Evolutionary conservation across 176 grass and related monocot species (phyloP), one percentile per base, ranked within the genome.

Genomic region (Zizania latifolia): DNA sequence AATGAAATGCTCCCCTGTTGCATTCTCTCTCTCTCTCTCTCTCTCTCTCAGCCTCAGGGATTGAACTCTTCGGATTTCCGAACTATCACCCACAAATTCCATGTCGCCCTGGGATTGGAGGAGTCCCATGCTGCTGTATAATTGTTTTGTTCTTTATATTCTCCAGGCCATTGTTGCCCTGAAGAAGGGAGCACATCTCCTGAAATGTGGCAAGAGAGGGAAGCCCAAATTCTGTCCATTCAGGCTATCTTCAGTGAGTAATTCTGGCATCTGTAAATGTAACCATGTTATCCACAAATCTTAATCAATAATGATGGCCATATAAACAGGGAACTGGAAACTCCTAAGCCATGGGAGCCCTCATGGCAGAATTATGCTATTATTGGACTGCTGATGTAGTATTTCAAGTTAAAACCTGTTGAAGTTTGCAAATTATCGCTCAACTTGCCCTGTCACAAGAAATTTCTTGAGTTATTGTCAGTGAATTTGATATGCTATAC

Each of bases 211-310:
- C 59, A 87, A 73, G 39, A 59, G 79, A 82, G 85, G 85, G 30
- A 83, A 87, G 74, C 85, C 85, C 30, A 82, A 87, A 37, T 83
- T 83, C 59, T 87, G 85, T 16, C 73, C 85, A 23, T 87, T 87
- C 85, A 78, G 79, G 19, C 73, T 87, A 3, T 87, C 85, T 73
- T 72, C 79, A 44, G 88, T 86, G 70, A 81, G 78, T 86, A 41
- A 32, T 76, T 68, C 22, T 56, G 11, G 3, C 0, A 19, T 15
- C 33, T 55, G 36, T 33, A 17, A 14, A 21, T 41, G 36, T 63
- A 14, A 61, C 37, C 50, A 21, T 75, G 36, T 19, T 33, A 34
- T 59, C 36, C 1, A 36, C n/a, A 19, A n/a, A 66, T 72, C 13
- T 11, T 61, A 8, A 14, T 70, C 3, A 23, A 59, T 31, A 19